phyloP scores from a whole-genome alignment of 371 early-diverging fungal species.

The Haplosporangium sp. region DNA sequence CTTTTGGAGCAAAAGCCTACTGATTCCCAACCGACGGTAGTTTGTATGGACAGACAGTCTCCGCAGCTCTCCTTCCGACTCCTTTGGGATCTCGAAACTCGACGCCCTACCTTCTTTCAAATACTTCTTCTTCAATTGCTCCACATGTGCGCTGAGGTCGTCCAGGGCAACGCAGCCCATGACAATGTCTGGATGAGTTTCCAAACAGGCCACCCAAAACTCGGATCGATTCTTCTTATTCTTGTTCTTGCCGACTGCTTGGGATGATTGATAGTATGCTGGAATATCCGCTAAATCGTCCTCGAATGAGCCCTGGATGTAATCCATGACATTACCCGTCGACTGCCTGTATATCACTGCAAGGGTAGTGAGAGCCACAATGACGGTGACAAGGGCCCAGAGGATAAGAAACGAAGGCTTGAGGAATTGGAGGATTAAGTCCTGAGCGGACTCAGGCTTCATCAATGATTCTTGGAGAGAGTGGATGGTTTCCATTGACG shows the following conservation, averaged over 20 bases:
- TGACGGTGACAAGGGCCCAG: conserved; percentile 11
- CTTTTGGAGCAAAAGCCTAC: conserved; percentile 14
- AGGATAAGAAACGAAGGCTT: conserved; percentile 25
- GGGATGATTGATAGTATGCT: conserved; percentile 29
- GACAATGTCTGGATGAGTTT: conserved; percentile 33
- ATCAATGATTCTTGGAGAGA: conserved; percentile 3
- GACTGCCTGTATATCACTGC: not conserved
- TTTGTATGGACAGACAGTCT: conserved; percentile 35
- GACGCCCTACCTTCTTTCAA: not conserved
- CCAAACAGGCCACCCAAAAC: conserved; percentile 49
- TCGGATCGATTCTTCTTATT: conserved; percentile 14
- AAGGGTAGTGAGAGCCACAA: conserved; percentile 10
- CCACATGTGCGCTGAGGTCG: conserved; percentile 18
- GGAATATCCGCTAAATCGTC: conserved; percentile 37
- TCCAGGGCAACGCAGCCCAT: conserved; percentile 44
- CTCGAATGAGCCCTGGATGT: conserved; percentile 9
- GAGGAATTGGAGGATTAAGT: conserved; percentile 15
- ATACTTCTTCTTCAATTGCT: conserved; percentile 16
- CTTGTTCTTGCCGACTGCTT: not conserved
- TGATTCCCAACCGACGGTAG: conserved; percentile 44
- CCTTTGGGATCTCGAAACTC: conserved; percentile 6
- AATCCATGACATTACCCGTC: not conserved
- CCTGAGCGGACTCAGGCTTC: conserved; percentile 10
- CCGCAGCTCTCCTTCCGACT: conserved; percentile 25
- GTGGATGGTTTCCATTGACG: conserved; percentile 6